Conservation (phyloP, 495 filamentous ascomycete species). For the Neurospora sp. region DNA sequence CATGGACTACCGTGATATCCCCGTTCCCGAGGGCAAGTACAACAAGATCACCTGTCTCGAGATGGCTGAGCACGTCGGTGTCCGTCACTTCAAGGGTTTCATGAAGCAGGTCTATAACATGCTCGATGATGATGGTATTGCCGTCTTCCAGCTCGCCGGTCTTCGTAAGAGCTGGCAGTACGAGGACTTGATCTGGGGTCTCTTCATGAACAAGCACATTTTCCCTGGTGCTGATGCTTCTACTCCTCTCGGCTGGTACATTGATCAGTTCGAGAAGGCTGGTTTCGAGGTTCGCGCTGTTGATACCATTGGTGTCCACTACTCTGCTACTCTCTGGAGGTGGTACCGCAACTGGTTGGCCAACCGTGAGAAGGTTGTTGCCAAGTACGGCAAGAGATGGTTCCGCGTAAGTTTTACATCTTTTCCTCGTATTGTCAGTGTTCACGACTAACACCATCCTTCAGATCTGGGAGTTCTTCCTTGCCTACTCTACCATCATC, state of each 20-base stretch:
- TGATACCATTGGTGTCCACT: conserved; percentile 92
- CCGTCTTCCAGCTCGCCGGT: conserved; percentile 79
- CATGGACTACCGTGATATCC: conserved; percentile 80
- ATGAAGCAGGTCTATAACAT: conserved; percentile 68
- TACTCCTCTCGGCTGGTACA: conserved; percentile 64
- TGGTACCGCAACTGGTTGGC: conserved; percentile 99
- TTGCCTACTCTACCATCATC: conserved; percentile 85
- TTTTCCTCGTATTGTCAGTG: not conserved
- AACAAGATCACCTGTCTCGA: conserved; percentile 83
- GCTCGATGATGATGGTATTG: conserved; percentile 77
- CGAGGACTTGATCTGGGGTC: conserved; percentile 78
- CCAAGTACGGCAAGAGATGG: conserved; percentile 93
- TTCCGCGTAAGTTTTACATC: conserved; percentile 66
- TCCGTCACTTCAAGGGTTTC: conserved; percentile 61
- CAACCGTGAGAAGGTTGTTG: conserved; percentile 88
- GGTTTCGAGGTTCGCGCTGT: conserved; percentile 70
- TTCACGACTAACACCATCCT: not conserved
- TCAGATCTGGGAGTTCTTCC: conserved; percentile 98
- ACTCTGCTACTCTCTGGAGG: conserved; percentile 92
- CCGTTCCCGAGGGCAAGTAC: conserved; percentile 56
- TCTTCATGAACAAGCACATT: conserved; percentile 90
- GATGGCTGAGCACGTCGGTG: conserved; percentile 87
- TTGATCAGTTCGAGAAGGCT: conserved; percentile 60
- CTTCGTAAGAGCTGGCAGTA: conserved; percentile 78
- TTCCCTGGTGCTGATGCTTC: conserved; percentile 84